Conservation (phyloP, 345 rosid species). For the Brassica cretica region DNA sequence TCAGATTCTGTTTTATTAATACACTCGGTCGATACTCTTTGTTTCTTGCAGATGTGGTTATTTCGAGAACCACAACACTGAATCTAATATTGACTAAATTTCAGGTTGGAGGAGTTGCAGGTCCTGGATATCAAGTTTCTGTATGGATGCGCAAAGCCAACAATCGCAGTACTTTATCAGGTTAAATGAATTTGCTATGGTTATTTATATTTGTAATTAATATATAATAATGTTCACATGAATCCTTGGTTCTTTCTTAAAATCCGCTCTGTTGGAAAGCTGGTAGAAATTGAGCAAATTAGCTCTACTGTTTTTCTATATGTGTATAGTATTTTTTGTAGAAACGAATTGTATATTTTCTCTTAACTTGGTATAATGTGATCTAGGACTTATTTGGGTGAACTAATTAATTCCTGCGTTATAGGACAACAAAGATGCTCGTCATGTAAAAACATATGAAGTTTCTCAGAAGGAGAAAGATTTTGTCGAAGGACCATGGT, state of each 20-base stretch:
- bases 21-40: not conserved
- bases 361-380: conserved; percentile 10
- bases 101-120: conserved; percentile 95
- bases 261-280: conserved; percentile 10
- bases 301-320: not conserved
- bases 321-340: not conserved
- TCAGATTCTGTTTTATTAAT: not conserved
- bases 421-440: conserved; percentile 95
- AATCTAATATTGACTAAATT: conserved; percentile 23
- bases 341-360: conserved; percentile 1
- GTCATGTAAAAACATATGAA: conserved; percentile 90
- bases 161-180: conserved; percentile 93
- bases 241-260: not conserved
- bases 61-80: not conserved
- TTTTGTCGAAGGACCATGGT: conserved; percentile 90
- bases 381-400: not conserved
- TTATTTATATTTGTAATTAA: not conserved
- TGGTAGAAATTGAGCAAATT: not conserved
- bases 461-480: conserved; percentile 55
- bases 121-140: conserved; percentile 95
- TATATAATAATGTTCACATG: not conserved
- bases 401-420: conserved; percentile 9
- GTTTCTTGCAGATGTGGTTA: conserved; percentile 9
- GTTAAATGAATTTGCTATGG: conserved; percentile 32
- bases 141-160: conserved; percentile 84